Evolutionary conservation across 106 monocot genomes (phyloP).

Genomic region (Allium sativum): DNA sequence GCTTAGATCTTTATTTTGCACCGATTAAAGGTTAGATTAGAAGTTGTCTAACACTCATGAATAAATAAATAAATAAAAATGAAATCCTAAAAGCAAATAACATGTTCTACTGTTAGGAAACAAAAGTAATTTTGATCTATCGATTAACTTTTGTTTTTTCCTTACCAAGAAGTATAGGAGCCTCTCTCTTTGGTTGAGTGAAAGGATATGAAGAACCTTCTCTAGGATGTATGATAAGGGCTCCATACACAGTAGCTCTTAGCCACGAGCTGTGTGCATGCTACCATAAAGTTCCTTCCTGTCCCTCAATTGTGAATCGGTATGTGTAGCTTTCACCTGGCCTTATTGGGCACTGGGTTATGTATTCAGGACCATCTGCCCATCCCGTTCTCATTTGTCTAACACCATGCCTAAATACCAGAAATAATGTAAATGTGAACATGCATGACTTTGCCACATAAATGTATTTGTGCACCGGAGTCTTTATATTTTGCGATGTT

Average conservation of each 20-base stretch:
- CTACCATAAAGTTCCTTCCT: constrained; percentile 62
- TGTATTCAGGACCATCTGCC: constrained; percentile 52
- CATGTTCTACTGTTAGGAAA: too few relatives aligned
- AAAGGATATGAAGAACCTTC: constrained; percentile 34
- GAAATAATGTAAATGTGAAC: too few relatives aligned
- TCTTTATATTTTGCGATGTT: too few relatives aligned
- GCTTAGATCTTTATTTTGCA: too few relatives aligned
- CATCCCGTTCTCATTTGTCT: constrained; percentile 40
- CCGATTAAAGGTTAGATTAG: too few relatives aligned
- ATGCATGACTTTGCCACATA: too few relatives aligned
- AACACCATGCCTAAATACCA: constrained; percentile 55
- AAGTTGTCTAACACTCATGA: too few relatives aligned
- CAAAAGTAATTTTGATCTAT: too few relatives aligned
- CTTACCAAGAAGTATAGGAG: constrained; percentile 35
- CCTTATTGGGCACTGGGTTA: constrained; percentile 56
- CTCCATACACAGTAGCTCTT: constrained; percentile 56
- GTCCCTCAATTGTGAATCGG: constrained; percentile 41
- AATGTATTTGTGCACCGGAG: too few relatives aligned
- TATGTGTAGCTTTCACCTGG: constrained; percentile 44
- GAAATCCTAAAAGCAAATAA: too few relatives aligned
- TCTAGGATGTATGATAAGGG: constrained; percentile 47
- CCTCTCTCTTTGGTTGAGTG: constrained; percentile 24
- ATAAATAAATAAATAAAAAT: too few relatives aligned
- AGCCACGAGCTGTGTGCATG: constrained; percentile 62
- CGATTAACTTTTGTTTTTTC: too few relatives aligned